phyloP scores from a whole-genome alignment of 352 stramenopile genomes.

The Phytophthora aleatoria region DNA sequence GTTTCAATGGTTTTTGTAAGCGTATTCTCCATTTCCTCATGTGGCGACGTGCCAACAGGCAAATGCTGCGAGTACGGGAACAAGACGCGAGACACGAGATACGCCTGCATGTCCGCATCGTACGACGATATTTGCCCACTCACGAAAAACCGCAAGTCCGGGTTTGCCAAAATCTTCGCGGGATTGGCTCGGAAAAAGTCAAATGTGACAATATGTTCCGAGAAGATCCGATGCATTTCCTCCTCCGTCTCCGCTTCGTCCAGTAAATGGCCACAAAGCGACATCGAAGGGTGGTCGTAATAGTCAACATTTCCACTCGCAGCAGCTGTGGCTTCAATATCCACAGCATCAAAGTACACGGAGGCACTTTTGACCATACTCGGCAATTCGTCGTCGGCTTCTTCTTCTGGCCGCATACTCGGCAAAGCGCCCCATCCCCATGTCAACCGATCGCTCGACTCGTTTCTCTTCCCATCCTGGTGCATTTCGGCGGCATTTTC shows the following conservation, averaged over 20 bases:
- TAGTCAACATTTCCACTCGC: constrained; percentile 9
- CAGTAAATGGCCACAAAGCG: constrained; percentile 73
- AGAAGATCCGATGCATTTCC: constrained; percentile 62
- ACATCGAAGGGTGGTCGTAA: constrained; percentile 67
- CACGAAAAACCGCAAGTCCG: constrained; percentile 64
- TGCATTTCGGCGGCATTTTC: constrained; percentile 11
- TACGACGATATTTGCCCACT: constrained; percentile 66
- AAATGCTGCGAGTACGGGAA: constrained; percentile 67
- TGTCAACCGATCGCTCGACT: constrained; percentile 46
- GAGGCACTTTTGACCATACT: constrained; percentile 72
- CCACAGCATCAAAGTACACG: constrained; percentile 82
- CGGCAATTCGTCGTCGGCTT: constrained; percentile 30
- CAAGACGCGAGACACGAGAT: constrained; percentile 64
- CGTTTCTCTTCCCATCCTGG: constrained; percentile 7
- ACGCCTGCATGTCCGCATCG: constrained; percentile 60
- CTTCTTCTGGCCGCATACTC: constrained; percentile 31
- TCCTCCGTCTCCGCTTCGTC: constrained; percentile 43
- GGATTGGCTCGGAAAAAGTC: constrained; percentile 62
- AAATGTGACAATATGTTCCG: constrained; percentile 67
- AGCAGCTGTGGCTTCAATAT: constrained; percentile 35
- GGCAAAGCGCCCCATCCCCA: constrained; percentile 63
- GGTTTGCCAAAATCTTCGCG: constrained; percentile 50
- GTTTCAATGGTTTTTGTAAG: neutral
- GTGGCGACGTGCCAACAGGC: constrained; percentile 15
- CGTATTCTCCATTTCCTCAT: constrained; percentile 6